These are phyloP conservation scores for Pisolithus microcarpus DNA, from an alignment of 768 basidiomycete genomes.

Conservation along the genomic window DNA sequence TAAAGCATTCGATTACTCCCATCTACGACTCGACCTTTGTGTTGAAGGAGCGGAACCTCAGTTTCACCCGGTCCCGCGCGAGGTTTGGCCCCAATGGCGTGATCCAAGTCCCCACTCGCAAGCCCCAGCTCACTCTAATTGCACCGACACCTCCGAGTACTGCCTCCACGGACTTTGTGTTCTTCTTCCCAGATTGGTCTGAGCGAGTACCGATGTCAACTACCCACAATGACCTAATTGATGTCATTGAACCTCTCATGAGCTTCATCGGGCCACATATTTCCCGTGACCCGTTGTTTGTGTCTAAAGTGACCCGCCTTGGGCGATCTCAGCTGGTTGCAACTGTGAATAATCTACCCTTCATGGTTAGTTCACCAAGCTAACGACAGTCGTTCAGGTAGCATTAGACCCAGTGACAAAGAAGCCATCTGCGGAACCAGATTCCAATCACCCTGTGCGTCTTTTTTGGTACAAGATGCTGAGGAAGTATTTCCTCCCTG, in stretches of 20 bases:
- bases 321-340: constrained; percentile 59
- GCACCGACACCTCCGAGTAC: constrained; percentile 82
- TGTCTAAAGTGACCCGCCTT: constrained; percentile 75
- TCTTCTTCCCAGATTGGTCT: constrained; percentile 86
- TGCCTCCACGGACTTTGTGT: constrained; percentile 67
- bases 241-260: constrained; percentile 74
- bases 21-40: constrained; percentile 51
- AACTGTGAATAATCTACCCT: constrained; percentile 34
- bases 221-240: constrained; percentile 59
- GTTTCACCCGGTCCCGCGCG: constrained; percentile 55
- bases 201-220: constrained; percentile 61
- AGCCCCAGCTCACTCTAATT: constrained; percentile 61
- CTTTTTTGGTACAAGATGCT: constrained; percentile 80
- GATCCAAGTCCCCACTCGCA: constrained; percentile 46
- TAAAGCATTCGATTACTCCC: constrained; percentile 61
- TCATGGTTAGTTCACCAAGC: not conserved
- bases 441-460: constrained; percentile 54
- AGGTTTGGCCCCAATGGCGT: constrained; percentile 57
- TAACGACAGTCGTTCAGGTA: constrained; percentile 26
- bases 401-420: constrained; percentile 55
- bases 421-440: constrained; percentile 46
- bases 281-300: constrained; percentile 67
- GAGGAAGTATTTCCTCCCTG: constrained; percentile 77
- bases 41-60: constrained; percentile 52
- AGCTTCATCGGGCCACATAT: constrained; percentile 75